A percentile compares a stretch with the other conserved stretches of the same genome.
phyloP scores from a whole-genome alignment of 2,329 filamentous ascomycete species.

The Epichloe sibirici region DNA sequence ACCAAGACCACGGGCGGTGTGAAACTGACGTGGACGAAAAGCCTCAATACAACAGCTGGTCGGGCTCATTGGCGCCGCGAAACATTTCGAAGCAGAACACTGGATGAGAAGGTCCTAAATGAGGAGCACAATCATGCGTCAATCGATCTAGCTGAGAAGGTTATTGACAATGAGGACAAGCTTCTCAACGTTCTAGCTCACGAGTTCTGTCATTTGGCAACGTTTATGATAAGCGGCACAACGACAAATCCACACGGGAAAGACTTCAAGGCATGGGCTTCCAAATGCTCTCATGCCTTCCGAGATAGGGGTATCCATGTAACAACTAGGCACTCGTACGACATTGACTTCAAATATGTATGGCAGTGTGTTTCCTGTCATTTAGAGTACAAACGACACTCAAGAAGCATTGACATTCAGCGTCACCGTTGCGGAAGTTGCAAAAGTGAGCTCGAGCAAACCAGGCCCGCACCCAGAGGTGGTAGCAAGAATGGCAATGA shows the following conservation, averaged over 20 bases:
- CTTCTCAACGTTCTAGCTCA: conserved; percentile 88
- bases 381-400: conserved; percentile 69
- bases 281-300: conserved; percentile 43
- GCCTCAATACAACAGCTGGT: conserved; percentile 68
- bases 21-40: conserved; percentile 61
- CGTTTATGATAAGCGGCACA: conserved; percentile 73
- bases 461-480: conserved; percentile 55
- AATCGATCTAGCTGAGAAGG: conserved; percentile 82
- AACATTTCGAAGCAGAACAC: conserved; percentile 27
- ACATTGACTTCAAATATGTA: conserved; percentile 84
- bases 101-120: conserved; percentile 14
- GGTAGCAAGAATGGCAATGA: conserved; percentile 7
- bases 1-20: conserved; percentile 56
- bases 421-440: conserved; percentile 70
- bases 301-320: conserved; percentile 55
- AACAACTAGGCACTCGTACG: conserved; percentile 81
- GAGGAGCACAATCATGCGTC: conserved; percentile 47
- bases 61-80: conserved; percentile 61
- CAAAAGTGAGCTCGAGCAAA: conserved; percentile 58
- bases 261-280: conserved; percentile 69
- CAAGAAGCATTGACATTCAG: conserved; percentile 64
- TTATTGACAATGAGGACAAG: conserved; percentile 66
- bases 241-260: conserved; percentile 69
- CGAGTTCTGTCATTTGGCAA: conserved; percentile 89
- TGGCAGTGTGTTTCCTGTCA: conserved; percentile 67